Percentiles rank a stretch among this genome's conserved stretches.
These are phyloP conservation scores for Clohesyomyces aquaticus DNA, from an alignment of 495 filamentous ascomycete species.

Conservation along the genomic window DNA sequence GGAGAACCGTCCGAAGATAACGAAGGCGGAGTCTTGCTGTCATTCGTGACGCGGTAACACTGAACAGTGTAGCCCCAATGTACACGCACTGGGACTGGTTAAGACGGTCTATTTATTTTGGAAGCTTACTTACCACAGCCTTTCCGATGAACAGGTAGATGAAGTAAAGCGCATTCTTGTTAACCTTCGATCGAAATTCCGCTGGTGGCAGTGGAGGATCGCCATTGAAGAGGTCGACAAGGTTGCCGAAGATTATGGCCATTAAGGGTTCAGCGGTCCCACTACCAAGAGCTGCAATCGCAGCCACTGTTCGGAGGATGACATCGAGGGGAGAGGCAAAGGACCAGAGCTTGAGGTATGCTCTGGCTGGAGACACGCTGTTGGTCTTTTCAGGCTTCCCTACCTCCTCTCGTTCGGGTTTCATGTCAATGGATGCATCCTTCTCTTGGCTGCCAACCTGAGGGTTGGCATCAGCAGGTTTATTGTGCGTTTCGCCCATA, in stretches of 20 bases:
- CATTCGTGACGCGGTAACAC: conserved; percentile 42
- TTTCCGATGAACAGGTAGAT: conserved; percentile 50
- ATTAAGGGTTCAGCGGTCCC: conserved; percentile 24
- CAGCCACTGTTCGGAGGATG: conserved; percentile 9
- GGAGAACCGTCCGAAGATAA: conserved; percentile 78
- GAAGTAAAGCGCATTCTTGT: conserved; percentile 40
- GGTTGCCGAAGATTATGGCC: conserved; percentile 26
- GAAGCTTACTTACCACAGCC: conserved; percentile 8
- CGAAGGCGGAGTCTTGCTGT: conserved; percentile 76
- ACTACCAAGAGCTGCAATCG: conserved; percentile 1
- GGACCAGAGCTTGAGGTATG: conserved; percentile 25
- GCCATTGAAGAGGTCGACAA: conserved; percentile 25
- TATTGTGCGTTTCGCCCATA: too few relatives aligned
- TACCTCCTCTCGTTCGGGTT: not conserved
- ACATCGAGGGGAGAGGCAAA: conserved; percentile 15
- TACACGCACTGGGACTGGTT: conserved; percentile 3
- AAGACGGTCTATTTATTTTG: not conserved
- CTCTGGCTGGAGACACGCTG: conserved; percentile 4
- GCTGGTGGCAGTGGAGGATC: not conserved
- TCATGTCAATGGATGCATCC: not conserved
- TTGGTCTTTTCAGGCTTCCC: not conserved
- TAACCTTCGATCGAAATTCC: conserved; percentile 14
- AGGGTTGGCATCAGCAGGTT: too few relatives aligned
- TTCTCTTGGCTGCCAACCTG: not conserved
- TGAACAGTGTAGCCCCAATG: conserved; percentile 25